A percentile compares a stretch with the other conserved stretches of the same genome.
Evolutionary conservation across 192 early-diverging fungal species (phyloP).

Genomic region (Podochytrium sp.): DNA sequence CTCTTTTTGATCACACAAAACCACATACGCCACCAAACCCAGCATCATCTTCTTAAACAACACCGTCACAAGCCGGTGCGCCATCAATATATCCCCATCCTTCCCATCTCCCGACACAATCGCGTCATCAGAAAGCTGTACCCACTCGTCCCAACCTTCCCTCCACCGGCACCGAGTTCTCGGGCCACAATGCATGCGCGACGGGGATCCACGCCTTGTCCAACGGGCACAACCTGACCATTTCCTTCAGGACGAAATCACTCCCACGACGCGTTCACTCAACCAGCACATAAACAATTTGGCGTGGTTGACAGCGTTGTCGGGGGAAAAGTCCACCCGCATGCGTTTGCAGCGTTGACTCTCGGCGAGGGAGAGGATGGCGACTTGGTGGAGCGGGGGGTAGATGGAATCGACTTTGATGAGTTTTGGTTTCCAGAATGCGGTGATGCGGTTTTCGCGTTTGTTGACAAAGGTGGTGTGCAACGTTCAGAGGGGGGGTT

Average conservation of each 20-base stretch:
- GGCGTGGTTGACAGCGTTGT: constrained; percentile 21
- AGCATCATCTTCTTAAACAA: constrained; percentile 18
- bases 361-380: constrained; percentile 19
- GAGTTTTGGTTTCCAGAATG: constrained; percentile 20
- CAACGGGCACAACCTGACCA: constrained; percentile 22
- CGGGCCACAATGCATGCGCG: constrained; percentile 32
- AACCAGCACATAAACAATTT: constrained; percentile 23
- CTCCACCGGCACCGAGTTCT: constrained; percentile 19
- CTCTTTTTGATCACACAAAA: constrained; percentile 38
- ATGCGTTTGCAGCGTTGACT: constrained; percentile 15
- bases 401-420: constrained; percentile 20
- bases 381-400: constrained; percentile 30
- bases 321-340: constrained; percentile 34
- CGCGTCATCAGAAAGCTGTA: constrained; percentile 9
- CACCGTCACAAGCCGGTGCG: constrained; percentile 21
- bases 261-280: not conserved
- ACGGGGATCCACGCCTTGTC: constrained; percentile 13
- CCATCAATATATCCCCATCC: constrained; percentile 26
- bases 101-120: constrained; percentile 20
- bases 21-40: constrained; percentile 24
- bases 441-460: constrained; percentile 32
- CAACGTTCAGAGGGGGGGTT: constrained; percentile 35
- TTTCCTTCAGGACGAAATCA: constrained; percentile 20
- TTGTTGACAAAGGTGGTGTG: constrained; percentile 33
- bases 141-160: constrained; percentile 13